phyloP scores from a whole-genome alignment of 164 flowering plant species.

The Dillenia suffruticosa region DNA sequence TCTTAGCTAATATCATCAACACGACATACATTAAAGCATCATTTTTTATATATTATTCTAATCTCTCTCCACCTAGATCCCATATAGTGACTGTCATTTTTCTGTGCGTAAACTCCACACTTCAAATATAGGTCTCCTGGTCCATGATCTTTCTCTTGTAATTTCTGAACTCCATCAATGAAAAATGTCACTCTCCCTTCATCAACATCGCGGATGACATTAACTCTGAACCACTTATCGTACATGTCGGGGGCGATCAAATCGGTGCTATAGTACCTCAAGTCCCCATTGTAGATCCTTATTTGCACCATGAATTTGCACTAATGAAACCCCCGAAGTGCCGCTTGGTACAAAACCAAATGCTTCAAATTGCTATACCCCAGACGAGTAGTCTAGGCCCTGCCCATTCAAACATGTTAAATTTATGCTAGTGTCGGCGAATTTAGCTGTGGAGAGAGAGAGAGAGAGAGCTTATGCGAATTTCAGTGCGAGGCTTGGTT shows the following conservation, averaged over 20 bases:
- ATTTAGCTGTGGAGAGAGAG: neutral
- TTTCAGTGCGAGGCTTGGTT: constrained; percentile 24
- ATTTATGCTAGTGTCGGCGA: no score
- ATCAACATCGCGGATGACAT: constrained; percentile 23
- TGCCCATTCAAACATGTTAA: neutral
- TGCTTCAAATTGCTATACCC: constrained; percentile 34
- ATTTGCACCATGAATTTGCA: constrained; percentile 30
- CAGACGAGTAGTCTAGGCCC: constrained; percentile 22
- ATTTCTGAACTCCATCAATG: constrained; percentile 15
- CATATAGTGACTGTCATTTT: constrained; percentile 24
- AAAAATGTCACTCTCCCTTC: constrained; percentile 26
- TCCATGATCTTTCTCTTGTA: constrained; percentile 15
- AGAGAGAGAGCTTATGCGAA: constrained; percentile 8
- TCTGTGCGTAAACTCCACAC: constrained; percentile 29
- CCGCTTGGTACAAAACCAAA: constrained; percentile 25
- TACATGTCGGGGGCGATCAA: constrained; percentile 13
- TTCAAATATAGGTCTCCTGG: constrained; percentile 28
- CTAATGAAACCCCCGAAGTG: constrained; percentile 21
- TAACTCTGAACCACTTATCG: constrained; percentile 27
- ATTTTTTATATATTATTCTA: constrained; percentile 18
- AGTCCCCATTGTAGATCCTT: constrained; percentile 25
- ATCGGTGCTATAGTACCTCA: constrained; percentile 19
- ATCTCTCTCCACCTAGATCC: constrained; percentile 29
- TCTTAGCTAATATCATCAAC: no score
- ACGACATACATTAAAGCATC: no score